Evolutionary conservation across 2,329 filamentous ascomycete species (phyloP).

Genomic region (Ascochyta pisi): DNA sequence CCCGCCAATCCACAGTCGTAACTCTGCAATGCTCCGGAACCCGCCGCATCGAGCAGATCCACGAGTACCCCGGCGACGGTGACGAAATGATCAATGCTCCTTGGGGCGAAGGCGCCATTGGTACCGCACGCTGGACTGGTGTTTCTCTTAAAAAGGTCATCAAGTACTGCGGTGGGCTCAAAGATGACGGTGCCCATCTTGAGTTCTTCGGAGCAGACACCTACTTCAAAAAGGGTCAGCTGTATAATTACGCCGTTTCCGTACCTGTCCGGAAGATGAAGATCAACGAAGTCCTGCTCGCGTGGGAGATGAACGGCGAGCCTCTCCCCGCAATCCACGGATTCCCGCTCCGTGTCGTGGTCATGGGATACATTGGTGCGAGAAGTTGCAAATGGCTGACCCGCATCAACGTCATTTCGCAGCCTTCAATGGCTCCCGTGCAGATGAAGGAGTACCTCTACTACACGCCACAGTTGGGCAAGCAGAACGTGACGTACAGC

Average conservation of each 20-base stretch:
- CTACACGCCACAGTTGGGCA: slow-evolving; percentile 72
- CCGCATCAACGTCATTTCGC: slow-evolving; percentile 65
- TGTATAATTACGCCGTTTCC: slow-evolving; percentile 71
- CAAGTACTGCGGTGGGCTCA: slow-evolving; percentile 71
- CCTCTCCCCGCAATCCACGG: slow-evolving; percentile 70
- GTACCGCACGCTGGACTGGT: slow-evolving; percentile 68
- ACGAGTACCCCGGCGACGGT: slow-evolving; percentile 69
- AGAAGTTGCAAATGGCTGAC: slow-evolving; percentile 69
- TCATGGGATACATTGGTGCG: slow-evolving; percentile 72
- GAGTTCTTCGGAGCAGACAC: slow-evolving; percentile 75
- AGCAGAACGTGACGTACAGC: slow-evolving; percentile 67
- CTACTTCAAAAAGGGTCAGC: slow-evolving; percentile 72
- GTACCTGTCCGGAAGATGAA: slow-evolving; percentile 74
- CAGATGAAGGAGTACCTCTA: slow-evolving; percentile 73
- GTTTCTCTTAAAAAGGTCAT: slow-evolving; percentile 73
- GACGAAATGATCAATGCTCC: slow-evolving; percentile 61
- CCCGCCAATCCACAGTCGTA: slow-evolving; percentile 64
- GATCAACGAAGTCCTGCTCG: slow-evolving; percentile 69
- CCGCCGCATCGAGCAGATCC: slow-evolving; percentile 72
- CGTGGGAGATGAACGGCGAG: slow-evolving; percentile 76
- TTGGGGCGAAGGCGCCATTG: slow-evolving; percentile 66
- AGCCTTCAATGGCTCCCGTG: slow-evolving; percentile 65
- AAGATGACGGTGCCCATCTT: slow-evolving; percentile 64
- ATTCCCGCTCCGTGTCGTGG: slow-evolving; percentile 67
- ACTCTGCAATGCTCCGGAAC: slow-evolving; percentile 75